Conservation (phyloP, 768 basidiomycete genomes). For the Phylloporus sp. region DNA sequence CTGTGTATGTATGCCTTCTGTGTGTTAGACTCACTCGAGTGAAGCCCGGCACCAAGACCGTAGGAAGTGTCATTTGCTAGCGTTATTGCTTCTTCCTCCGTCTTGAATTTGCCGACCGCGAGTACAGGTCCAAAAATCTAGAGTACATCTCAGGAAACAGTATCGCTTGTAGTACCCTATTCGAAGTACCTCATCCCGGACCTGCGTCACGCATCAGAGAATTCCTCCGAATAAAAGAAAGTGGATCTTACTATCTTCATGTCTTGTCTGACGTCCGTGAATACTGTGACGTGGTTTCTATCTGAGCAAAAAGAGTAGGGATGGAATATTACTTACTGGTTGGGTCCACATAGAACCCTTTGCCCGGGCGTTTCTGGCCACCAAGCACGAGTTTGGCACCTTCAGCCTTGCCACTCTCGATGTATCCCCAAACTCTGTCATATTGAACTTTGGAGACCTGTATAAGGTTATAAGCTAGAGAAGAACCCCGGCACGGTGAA, state of each 20-base stretch:
- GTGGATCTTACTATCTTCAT: slow-evolving; percentile 76
- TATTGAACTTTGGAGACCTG: slow-evolving; percentile 83
- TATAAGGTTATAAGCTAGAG: slow-evolving; percentile 5
- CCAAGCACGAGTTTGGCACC: slow-evolving; percentile 79
- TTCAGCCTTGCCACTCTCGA: slow-evolving; percentile 78
- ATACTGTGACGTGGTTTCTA: slow-evolving; percentile 47
- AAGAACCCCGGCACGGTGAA: slow-evolving; percentile 9
- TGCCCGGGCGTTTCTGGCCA: slow-evolving; percentile 69
- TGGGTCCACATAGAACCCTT: slow-evolving; percentile 88
- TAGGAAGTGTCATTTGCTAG: slow-evolving; percentile 88
- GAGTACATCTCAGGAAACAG: slow-evolving; percentile 8
- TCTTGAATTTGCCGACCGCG: slow-evolving; percentile 74
- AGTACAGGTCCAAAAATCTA: slow-evolving; percentile 96
- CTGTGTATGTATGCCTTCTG: background rate
- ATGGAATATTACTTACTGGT: slow-evolving; percentile 55
- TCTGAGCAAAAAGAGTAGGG: slow-evolving; percentile 3
- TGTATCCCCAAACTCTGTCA: slow-evolving; percentile 83
- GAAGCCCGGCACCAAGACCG: slow-evolving; percentile 88
- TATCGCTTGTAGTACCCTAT: slow-evolving; percentile 5
- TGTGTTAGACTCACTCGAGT: slow-evolving; percentile 60
- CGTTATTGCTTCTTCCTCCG: slow-evolving; percentile 81
- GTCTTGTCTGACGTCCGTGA: slow-evolving; percentile 69
- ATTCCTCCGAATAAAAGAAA: background rate
- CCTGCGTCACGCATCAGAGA: slow-evolving; percentile 27
- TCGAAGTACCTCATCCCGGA: slow-evolving; percentile 29